phyloP scores from a whole-genome alignment of 345 rosid genomes.

The Laguncularia racemosa region DNA sequence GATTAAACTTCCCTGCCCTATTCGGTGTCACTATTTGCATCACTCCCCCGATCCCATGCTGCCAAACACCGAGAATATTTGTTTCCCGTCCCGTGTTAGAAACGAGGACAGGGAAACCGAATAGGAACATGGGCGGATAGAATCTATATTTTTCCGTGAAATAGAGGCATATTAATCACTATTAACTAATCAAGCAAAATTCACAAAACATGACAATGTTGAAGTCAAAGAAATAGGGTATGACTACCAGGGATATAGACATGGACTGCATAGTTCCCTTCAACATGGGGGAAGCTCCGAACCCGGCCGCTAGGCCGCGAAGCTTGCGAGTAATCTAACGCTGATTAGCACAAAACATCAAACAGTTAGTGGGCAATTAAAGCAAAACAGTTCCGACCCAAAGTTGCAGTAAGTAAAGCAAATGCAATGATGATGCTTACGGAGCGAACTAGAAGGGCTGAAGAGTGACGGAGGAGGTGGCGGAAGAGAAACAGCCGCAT shows the following conservation, averaged over 20 bases:
- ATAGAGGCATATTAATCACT: too few relatives aligned
- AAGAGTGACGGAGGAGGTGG: conserved; percentile 80
- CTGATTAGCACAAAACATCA: conserved; percentile 17
- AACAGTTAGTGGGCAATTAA: conserved; percentile 10
- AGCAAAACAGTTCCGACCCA: neutral
- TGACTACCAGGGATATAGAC: conserved; percentile 75
- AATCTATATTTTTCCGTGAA: too few relatives aligned
- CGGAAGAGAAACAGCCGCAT: conserved; percentile 23
- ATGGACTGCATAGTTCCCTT: conserved; percentile 85
- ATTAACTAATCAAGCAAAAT: neutral
- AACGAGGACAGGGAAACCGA: neutral
- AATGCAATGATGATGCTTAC: conserved; percentile 14
- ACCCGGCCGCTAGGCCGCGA: conserved; percentile 39
- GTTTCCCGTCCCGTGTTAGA: neutral
- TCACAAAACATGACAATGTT: neutral
- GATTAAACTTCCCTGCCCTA: too few relatives aligned
- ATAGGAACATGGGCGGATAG: too few relatives aligned
- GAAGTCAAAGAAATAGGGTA: neutral
- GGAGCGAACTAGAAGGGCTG: conserved; percentile 41
- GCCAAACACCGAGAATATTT: neutral
- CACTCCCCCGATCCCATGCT: too few relatives aligned
- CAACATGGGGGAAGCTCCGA: conserved; percentile 79
- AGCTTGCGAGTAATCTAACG: conserved; percentile 22
- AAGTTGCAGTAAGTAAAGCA: neutral
- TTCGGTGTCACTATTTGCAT: neutral